Percentiles rank a stretch among this genome's conserved stretches.
phyloP scores from a whole-genome alignment of 495 filamentous ascomycete genomes.

The Xylaria nigripes region DNA sequence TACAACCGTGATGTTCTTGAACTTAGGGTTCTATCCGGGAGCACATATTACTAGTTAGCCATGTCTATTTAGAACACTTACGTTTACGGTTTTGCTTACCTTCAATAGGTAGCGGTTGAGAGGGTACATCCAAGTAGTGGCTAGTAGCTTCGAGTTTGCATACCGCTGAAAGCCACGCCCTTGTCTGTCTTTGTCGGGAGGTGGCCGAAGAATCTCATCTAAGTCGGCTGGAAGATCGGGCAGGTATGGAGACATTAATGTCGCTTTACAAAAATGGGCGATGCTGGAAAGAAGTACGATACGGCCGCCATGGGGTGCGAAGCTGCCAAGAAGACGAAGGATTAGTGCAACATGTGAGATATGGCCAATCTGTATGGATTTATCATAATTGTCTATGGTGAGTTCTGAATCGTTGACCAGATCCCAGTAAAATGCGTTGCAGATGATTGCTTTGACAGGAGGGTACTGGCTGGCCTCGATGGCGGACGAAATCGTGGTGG shows the following conservation, averaged over 20 bases:
- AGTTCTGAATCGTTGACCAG: conserved; percentile 28
- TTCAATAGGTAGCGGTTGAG: conserved; percentile 33
- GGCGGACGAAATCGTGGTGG: conserved; percentile 9
- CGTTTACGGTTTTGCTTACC: conserved; percentile 13
- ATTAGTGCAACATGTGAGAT: conserved; percentile 36
- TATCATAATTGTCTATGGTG: conserved; percentile 34
- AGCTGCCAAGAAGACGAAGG: conserved; percentile 32
- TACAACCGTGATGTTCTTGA: conserved; percentile 34
- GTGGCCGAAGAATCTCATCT: conserved; percentile 5
- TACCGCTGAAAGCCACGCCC: conserved; percentile 28
- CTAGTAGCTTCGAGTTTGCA: conserved; percentile 32
- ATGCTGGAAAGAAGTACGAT: conserved; percentile 33
- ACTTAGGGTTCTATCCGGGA: conserved; percentile 15
- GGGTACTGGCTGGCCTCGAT: conserved; percentile 27
- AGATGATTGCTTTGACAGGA: conserved; percentile 32
- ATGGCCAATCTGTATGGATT: conserved; percentile 35
- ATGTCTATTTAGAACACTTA: neutral
- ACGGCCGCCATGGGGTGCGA: conserved; percentile 29
- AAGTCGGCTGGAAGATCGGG: conserved; percentile 11
- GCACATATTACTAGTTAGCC: neutral
- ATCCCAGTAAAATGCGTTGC: conserved; percentile 40
- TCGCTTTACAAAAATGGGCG: conserved; percentile 32
- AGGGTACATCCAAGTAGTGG: conserved; percentile 34
- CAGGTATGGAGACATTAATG: neutral
- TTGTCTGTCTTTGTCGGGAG: neutral